phyloP scores from a whole-genome alignment of 2,329 filamentous ascomycete species.

The Phyllachora maydis region DNA sequence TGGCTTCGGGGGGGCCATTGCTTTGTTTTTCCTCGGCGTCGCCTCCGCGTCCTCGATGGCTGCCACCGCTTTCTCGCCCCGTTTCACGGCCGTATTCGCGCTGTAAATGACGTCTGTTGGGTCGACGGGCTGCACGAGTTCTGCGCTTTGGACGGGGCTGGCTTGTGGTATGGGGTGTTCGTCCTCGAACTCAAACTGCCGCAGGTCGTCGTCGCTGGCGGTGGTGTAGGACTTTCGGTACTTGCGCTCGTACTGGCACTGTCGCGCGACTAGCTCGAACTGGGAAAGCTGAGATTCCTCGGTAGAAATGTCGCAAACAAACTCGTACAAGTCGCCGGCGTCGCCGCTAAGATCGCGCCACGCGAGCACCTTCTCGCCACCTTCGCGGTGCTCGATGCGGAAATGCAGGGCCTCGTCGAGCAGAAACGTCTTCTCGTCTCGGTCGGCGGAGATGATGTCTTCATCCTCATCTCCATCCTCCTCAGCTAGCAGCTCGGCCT shows the following conservation, averaged over 20 bases:
- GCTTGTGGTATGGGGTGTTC: constrained; percentile 43
- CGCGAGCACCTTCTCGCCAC: constrained; percentile 69
- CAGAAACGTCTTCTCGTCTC: constrained; percentile 93
- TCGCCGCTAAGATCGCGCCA: constrained; percentile 94
- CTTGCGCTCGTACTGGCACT: constrained; percentile 97
- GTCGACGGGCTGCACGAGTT: constrained; percentile 30
- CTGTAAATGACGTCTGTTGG: constrained; percentile 34
- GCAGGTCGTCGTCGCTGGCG: constrained; percentile 62
- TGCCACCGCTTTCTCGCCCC: constrained; percentile 11
- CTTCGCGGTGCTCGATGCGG: constrained; percentile 60
- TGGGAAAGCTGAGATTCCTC: constrained; percentile 50
- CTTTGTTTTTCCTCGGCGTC: constrained; percentile 11
- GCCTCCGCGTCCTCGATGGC: constrained; percentile 7
- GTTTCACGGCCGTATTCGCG: constrained; percentile 25
- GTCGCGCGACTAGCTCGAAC: constrained; percentile 65
- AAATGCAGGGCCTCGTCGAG: constrained; percentile 87
- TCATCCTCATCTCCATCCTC: constrained; percentile 72
- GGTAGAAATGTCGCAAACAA: constrained; percentile 69
- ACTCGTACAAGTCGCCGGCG: constrained; percentile 88
- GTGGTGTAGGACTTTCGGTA: constrained; percentile 62
- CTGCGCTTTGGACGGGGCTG: constrained; percentile 39
- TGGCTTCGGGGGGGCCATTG: constrained; percentile 24
- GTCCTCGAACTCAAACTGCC: constrained; percentile 60
- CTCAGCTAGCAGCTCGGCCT: constrained; percentile 76
- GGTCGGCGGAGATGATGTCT: constrained; percentile 50